Evolutionary conservation across 371 early-diverging fungal genomes (phyloP).

Genomic region (Apophysomyces variabilis): DNA sequence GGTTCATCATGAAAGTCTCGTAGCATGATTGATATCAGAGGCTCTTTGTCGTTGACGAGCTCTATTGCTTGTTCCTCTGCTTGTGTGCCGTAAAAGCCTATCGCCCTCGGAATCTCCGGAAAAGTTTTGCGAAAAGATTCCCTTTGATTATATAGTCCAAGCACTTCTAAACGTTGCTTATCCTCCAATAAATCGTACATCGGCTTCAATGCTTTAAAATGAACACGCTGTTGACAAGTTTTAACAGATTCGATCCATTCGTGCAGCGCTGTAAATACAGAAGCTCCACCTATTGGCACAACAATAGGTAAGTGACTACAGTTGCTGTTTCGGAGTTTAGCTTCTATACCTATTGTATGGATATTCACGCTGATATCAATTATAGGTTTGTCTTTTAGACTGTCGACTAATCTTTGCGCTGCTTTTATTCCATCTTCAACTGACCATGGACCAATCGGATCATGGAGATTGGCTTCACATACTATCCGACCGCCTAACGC

Average conservation of each 20-base stretch:
- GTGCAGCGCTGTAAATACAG: background rate
- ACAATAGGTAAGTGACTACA: background rate
- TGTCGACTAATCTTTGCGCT: too few species aligned
- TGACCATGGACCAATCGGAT: too few species aligned
- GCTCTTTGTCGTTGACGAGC: background rate
- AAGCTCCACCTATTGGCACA: background rate
- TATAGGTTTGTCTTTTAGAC: too few species aligned
- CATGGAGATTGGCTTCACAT: too few species aligned
- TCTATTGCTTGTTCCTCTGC: background rate
- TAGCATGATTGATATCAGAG: background rate
- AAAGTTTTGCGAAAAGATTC: background rate
- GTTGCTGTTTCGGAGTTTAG: too few species aligned
- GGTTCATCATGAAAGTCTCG: background rate
- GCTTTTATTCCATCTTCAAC: too few species aligned
- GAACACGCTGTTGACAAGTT: background rate
- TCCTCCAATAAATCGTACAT: slow-evolving; percentile 2
- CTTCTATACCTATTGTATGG: too few species aligned
- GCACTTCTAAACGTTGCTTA: background rate
- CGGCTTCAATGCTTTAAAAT: background rate
- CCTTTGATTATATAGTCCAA: background rate
- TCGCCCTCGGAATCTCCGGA: background rate
- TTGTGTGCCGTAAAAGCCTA: background rate
- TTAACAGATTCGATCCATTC: background rate
- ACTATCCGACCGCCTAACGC: too few species aligned
- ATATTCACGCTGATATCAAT: too few species aligned